Evolutionary conservation across 2,329 filamentous ascomycete genomes (phyloP).

Genomic region (Fusarium robinianum): DNA sequence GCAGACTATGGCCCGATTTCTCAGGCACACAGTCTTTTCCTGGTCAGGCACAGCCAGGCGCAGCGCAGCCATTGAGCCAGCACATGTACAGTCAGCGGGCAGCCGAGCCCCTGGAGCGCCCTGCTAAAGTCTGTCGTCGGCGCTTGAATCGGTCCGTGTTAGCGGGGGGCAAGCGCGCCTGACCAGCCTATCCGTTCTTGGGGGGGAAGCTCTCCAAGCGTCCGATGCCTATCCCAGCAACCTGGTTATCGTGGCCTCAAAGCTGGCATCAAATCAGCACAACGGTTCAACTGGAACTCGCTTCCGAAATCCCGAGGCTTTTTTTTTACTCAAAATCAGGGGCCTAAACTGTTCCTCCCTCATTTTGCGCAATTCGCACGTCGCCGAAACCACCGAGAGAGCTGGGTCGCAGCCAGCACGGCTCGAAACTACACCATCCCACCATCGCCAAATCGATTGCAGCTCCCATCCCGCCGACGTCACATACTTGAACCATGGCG

Average conservation of each 20-base stretch:
- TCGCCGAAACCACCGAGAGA: too few relatives aligned
- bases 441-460: conserved; percentile 25
- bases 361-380: conserved; percentile 2
- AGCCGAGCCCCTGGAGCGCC: conserved; percentile 11
- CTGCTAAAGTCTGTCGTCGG: conserved; percentile 30
- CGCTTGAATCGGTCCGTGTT: conserved; percentile 38
- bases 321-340: neutral
- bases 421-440: too few relatives aligned
- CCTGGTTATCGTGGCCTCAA: conserved; percentile 37
- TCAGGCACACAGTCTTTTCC: conserved; percentile 40
- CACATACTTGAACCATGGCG: conserved; percentile 48
- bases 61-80: too few relatives aligned
- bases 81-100: conserved; percentile 22
- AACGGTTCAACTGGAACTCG: conserved; percentile 10
- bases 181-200: too few relatives aligned
- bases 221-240: conserved; percentile 9
- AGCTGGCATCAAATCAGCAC: conserved; percentile 27
- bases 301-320: neutral
- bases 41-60: conserved; percentile 20
- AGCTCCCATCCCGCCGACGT: conserved; percentile 26
- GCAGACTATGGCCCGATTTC: conserved; percentile 35
- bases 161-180: too few relatives aligned
- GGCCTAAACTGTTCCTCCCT: neutral
- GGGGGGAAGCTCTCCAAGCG: conserved; percentile 29
- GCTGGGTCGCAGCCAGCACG: conserved; percentile 12